Conservation (phyloP, 2,329 filamentous ascomycete genomes). For the Aspergillus viridinutans region DNA sequence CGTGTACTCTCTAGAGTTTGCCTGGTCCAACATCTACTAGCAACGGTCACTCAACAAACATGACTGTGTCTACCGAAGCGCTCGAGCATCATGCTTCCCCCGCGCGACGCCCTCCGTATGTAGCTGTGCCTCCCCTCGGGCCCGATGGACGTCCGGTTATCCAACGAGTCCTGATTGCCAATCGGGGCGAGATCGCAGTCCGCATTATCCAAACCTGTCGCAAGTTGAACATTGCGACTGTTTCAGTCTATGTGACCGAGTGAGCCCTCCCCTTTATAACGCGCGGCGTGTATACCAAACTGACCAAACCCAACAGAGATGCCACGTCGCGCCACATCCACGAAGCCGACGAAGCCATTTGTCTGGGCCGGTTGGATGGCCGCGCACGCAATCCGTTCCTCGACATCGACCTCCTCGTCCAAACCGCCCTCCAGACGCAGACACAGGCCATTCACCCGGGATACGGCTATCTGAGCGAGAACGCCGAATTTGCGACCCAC, state of each 20-base stretch:
- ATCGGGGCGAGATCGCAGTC: conserved; percentile 27
- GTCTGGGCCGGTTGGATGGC: conserved; percentile 20
- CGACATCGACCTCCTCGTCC: conserved; percentile 26
- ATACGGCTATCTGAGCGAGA: conserved; percentile 35
- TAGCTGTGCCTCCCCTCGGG: conserved; percentile 12
- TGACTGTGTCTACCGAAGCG: no score
- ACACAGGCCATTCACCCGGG: conserved; percentile 32
- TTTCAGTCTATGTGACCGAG: conserved; percentile 20
- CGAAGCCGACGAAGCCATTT: conserved; percentile 31
- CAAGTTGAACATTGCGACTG: conserved; percentile 18
- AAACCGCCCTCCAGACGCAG: conserved; percentile 16
- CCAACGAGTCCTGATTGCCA: conserved; percentile 23
- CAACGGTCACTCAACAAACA: no score
- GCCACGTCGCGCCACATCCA: conserved; percentile 23
- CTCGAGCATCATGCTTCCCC: conserved; percentile 4
- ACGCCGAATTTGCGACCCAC: conserved; percentile 27
- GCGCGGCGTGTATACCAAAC: no score
- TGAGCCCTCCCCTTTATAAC: neutral
- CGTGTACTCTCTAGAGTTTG: no score
- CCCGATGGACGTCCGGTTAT: conserved; percentile 14
- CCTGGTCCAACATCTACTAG: neutral
- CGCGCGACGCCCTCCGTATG: conserved; percentile 13
- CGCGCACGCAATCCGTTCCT: conserved; percentile 22
- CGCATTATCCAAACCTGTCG: conserved; percentile 24
- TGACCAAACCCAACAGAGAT: conserved; percentile 17